phyloP scores from a whole-genome alignment of 345 rosid genomes.

The Hirschfeldia incana region DNA sequence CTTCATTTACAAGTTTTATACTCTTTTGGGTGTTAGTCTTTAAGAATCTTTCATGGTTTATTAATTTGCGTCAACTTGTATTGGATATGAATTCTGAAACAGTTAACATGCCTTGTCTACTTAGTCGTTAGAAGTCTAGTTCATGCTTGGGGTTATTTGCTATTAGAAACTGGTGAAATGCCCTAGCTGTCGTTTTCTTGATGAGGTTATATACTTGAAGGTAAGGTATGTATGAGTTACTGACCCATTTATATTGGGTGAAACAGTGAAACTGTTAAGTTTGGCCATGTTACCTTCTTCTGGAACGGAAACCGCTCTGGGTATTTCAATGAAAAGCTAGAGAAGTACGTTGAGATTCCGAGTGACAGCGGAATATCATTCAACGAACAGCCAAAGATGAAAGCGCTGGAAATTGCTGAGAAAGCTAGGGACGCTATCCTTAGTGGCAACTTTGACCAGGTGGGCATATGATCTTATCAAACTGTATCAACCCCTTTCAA shows the following conservation, averaged over 20 bases:
- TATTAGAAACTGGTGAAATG: neutral
- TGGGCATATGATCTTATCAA: conserved; percentile 27
- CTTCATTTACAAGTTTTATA: neutral
- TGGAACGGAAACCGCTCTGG: conserved; percentile 99
- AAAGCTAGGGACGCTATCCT: conserved; percentile 92
- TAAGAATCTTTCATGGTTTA: neutral
- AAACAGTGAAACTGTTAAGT: conserved; percentile 91
- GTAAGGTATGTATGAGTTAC: neutral
- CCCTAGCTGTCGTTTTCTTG: neutral
- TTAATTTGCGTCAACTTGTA: neutral
- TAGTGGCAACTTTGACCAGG: conserved; percentile 85
- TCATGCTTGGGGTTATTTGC: neutral
- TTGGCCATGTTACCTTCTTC: conserved; percentile 96
- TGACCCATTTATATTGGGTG: neutral
- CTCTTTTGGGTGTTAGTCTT: neutral
- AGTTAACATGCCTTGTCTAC: neutral
- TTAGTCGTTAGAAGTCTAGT: conserved; percentile 10
- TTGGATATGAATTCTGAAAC: neutral
- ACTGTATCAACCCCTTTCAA: neutral
- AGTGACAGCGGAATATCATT: conserved; percentile 92
- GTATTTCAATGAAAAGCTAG: conserved; percentile 69
- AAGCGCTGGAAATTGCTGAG: conserved; percentile 85
- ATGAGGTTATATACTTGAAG: conserved; percentile 4
- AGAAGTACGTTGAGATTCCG: conserved; percentile 87
- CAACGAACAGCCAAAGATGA: conserved; percentile 92